A percentile compares a stretch with the other conserved stretches of the same genome.
phyloP scores from a whole-genome alignment of 257 asterid species.

The Scutellaria galericulata region DNA sequence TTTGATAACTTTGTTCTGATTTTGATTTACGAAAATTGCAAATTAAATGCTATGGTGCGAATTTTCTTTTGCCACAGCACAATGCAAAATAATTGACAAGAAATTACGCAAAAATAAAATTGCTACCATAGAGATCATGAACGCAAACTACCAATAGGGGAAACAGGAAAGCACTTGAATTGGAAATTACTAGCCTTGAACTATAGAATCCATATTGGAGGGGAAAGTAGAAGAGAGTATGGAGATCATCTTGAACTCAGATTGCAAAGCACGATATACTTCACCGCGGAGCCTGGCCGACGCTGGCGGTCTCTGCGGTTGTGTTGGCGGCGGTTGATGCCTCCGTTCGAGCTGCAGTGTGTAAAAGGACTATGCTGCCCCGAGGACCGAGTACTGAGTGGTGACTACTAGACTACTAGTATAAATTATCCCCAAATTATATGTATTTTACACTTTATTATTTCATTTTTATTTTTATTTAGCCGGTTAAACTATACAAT shows the following conservation, averaged over 20 bases:
- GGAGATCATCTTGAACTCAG: constrained; percentile 68
- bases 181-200: constrained; percentile 63
- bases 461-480: no score
- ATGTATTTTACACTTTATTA: no score
- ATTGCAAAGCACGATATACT: constrained; percentile 87
- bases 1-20: no score
- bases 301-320: constrained; percentile 29
- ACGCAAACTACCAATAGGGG: background rate
- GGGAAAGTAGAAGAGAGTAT: constrained; percentile 66
- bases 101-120: background rate
- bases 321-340: constrained; percentile 41
- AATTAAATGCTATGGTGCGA: no score
- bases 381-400: constrained; percentile 14
- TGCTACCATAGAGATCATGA: no score
- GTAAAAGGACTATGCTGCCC: constrained; percentile 18
- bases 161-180: background rate
- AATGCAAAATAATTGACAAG: background rate
- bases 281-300: constrained; percentile 59
- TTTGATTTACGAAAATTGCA: no score
- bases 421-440: background rate
- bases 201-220: constrained; percentile 72
- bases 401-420: no score
- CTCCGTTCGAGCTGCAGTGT: constrained; percentile 49
- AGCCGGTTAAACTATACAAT: no score
- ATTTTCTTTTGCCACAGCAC: no score